These are phyloP conservation scores for Meyerozyma athensensis DNA, from an alignment of 1,139 yeast species.

Conservation along the genomic window DNA sequence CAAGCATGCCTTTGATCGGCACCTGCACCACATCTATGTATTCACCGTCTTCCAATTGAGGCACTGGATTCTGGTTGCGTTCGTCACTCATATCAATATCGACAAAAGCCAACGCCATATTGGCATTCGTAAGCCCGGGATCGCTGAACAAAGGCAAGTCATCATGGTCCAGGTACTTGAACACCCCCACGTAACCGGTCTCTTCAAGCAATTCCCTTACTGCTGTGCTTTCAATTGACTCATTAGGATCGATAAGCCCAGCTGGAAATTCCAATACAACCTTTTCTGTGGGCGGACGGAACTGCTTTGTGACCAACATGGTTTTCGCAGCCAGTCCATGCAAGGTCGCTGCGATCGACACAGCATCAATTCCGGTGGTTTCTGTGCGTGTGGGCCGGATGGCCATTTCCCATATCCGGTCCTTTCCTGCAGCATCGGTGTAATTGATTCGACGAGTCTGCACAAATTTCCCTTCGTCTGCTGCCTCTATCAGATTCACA, in stretches of 20 bases:
- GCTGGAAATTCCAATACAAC: constrained; percentile 94
- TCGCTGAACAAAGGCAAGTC: constrained; percentile 59
- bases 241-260: constrained; percentile 84
- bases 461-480: constrained; percentile 40
- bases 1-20: constrained; percentile 57
- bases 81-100: constrained; percentile 65
- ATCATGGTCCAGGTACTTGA: constrained; percentile 46
- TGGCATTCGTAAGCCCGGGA: constrained; percentile 94
- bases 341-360: constrained; percentile 75
- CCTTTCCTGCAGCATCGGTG: constrained; percentile 60
- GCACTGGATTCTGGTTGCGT: constrained; percentile 62
- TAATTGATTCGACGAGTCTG: constrained; percentile 59
- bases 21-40: constrained; percentile 78
- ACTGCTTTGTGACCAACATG: constrained; percentile 77
- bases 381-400: constrained; percentile 73
- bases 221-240: constrained; percentile 74
- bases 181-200: constrained; percentile 79
- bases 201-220: constrained; percentile 85
- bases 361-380: constrained; percentile 74
- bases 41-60: constrained; percentile 82
- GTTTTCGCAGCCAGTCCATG: constrained; percentile 38
- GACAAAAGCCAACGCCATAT: constrained; percentile 73
- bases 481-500: constrained; percentile 25
- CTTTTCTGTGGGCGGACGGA: constrained; percentile 85
- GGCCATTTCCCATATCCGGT: constrained; percentile 86